Evolutionary conservation across 805 yeast species (phyloP), one percentile per base, ranked within the genome.

Genomic region (Candida namnaoensis): DNA sequence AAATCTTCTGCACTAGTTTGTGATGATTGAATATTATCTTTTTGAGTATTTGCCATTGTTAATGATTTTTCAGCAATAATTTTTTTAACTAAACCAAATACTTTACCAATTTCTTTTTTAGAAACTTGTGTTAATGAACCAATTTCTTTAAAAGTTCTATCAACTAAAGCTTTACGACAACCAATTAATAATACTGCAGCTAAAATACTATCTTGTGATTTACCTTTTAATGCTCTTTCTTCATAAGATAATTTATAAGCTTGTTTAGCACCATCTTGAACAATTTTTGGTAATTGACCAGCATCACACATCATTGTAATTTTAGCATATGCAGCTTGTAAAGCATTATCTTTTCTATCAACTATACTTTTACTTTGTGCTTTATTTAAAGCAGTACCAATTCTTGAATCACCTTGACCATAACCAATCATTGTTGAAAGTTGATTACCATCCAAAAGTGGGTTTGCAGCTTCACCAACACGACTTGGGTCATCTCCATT

Each of bases 401-500:
- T 75, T 46, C 80, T 76, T n/a, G 82, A 75, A 47, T 90, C 95
- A 36, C 88, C 95, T 34, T 87, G 86, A 15, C 83, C 88, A 44
- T 81, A 80, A 26, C 96, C 85, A 46, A 93, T 93, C 70, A 90
- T 81, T 5, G 99, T 91, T 13, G 95, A 87, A 42, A 91, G 78
- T 61, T 90, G 95, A 52, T 85, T 91, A 19, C 95, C 84, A 56
- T 90, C 97, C 51, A 93, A 71, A 41, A 90, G 68, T 9, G 97
- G 96, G 58, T 90, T 90, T 14, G 88, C 81, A 5, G 97, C 97
- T 58, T 90, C 97, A 62, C 99, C 99, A 48, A 91, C 99, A 85
- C 99, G 98, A 50, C 93, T 82, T 5, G 99, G 99, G 61, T 91
- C 99, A 62, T 88, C 97, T 53, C 95, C 95, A 52, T 91, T 93